A percentile compares a stretch with the other conserved stretches of the same genome.
phyloP scores from a whole-genome alignment of 176 grass and related monocot genomes.

The Carex cristatella region DNA sequence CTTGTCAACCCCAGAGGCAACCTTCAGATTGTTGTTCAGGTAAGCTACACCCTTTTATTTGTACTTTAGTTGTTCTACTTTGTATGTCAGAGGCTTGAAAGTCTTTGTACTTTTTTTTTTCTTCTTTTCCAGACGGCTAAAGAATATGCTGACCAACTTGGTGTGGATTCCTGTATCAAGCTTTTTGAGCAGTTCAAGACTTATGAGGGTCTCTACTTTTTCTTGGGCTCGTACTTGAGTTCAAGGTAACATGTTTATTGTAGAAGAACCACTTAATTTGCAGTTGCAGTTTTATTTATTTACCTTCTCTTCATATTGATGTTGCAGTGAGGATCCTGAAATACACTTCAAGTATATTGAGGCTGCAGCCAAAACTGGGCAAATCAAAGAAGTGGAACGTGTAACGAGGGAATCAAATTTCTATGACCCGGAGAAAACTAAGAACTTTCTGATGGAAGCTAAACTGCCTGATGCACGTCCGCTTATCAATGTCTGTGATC shows the following conservation, averaged over 20 bases:
- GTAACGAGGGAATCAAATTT: conserved; percentile 98
- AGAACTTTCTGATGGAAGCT: conserved; percentile 97
- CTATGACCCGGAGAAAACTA: conserved; percentile 95
- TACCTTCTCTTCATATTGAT: conserved; percentile 17
- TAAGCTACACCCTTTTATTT: conserved; percentile 26
- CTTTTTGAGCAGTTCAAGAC: conserved; percentile 99
- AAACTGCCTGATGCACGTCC: conserved; percentile 92
- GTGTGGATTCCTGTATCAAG: conserved; percentile 82
- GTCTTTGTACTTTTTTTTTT: neutral
- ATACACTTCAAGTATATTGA: conserved; percentile 99
- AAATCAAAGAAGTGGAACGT: conserved; percentile 99
- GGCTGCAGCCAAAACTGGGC: conserved; percentile 88
- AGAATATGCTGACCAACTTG: conserved; percentile 87
- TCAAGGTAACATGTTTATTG: conserved; percentile 58
- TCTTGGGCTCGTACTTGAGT: conserved; percentile 93
- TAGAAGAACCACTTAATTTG: neutral
- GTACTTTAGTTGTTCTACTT: neutral
- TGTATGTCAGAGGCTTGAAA: neutral
- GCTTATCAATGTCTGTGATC: conserved; percentile 91
- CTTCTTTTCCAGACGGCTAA: conserved; percentile 58
- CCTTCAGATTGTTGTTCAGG: conserved; percentile 98
- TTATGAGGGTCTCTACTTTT: conserved; percentile 96
- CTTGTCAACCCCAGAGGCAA: conserved; percentile 87
- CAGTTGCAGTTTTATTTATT: conserved; percentile 5
- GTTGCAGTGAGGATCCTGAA: conserved; percentile 80